Evolutionary conservation across 2,329 filamentous ascomycete genomes (phyloP).

Genomic region (Aureobasidium sp.): DNA sequence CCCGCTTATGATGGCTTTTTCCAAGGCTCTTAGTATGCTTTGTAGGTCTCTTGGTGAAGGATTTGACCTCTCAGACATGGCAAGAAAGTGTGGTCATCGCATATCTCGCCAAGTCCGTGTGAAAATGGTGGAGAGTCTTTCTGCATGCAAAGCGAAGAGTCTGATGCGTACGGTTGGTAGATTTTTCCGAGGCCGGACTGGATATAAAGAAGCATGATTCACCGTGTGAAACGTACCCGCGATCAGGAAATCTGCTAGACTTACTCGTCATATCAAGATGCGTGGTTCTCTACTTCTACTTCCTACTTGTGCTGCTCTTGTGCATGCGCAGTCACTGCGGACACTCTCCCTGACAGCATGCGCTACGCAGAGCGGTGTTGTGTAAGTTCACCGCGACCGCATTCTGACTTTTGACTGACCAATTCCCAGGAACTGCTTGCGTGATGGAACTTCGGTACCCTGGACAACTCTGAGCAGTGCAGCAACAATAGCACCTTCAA

Average conservation of each 20-base stretch:
- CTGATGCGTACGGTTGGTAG: not conserved
- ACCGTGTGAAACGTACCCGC: not conserved
- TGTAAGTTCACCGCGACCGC: not conserved
- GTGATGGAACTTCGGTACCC: not conserved
- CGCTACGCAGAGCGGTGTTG: not conserved
- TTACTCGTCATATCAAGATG: not conserved
- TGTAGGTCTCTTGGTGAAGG: not conserved
- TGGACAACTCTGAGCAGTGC: not conserved
- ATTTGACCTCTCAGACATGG: not conserved
- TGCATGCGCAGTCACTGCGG: not conserved
- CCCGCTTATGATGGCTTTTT: not conserved
- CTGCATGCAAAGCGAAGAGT: not conserved
- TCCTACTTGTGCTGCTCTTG: not conserved
- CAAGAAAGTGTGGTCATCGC: not conserved
- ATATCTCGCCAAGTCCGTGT: not conserved
- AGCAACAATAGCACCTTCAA: not conserved
- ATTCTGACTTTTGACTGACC: not conserved
- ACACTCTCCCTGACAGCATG: constrained; percentile 1
- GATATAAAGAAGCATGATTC: not conserved
- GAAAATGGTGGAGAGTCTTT: not conserved
- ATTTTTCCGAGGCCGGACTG: not conserved
- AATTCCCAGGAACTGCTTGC: not conserved
- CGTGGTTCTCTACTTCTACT: not conserved
- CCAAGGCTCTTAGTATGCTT: constrained; percentile 3
- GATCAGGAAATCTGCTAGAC: not conserved